Conservation (phyloP, 176 grass and related monocot genomes). For the Hordeum vulgare region MorexV3_pseudomolecules_assembly NC_058518.1:21500473-21500972, state of each 20-base stretch:
- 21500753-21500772: not conserved
- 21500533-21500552: not conserved
- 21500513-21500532: not conserved
- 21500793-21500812: not conserved
- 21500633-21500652: not conserved
- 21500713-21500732: too few relatives aligned
- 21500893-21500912: not conserved
- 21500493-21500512: not conserved
- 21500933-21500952: too few relatives aligned
- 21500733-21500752: too few relatives aligned
- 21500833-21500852: not conserved
- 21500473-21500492: not conserved
- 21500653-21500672: too few relatives aligned
- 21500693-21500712: too few relatives aligned
- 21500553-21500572: not conserved
- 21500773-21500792: not conserved
- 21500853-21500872: not conserved
- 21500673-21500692: too few relatives aligned
- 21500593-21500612: not conserved
- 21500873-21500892: not conserved
- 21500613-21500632: too few relatives aligned
- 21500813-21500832: not conserved
- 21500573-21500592: not conserved
- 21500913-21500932: not conserved
- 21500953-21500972: too few relatives aligned